Evolutionary conservation across 345 rosid species (phyloP).

Genomic region (Anacardium occidentale): DNA sequence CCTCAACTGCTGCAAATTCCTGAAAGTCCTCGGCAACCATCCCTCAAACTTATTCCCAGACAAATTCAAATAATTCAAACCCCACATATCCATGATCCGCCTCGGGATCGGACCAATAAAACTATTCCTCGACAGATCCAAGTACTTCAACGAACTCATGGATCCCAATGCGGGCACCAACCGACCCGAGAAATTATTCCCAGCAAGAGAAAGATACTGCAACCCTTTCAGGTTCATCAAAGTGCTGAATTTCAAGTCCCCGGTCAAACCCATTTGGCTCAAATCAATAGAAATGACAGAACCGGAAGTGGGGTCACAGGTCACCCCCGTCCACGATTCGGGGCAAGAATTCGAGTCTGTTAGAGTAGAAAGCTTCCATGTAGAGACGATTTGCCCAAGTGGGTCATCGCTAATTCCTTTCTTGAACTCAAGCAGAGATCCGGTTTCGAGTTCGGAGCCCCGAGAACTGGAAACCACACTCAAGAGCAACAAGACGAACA

Average conservation of each 20-base stretch:
- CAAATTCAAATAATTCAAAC: slow-evolving; percentile 63
- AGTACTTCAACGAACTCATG: slow-evolving; percentile 55
- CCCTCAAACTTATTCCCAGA: slow-evolving; percentile 70
- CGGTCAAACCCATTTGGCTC: slow-evolving; percentile 58
- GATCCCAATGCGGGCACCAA: slow-evolving; percentile 73
- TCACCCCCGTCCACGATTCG: slow-evolving; percentile 62
- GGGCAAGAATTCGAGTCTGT: slow-evolving; percentile 49
- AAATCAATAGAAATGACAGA: slow-evolving; percentile 53
- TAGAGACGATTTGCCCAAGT: slow-evolving; percentile 25
- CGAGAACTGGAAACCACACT: no score
- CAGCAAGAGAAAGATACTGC: slow-evolving; percentile 62
- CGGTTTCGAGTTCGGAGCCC: slow-evolving; percentile 48
- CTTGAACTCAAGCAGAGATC: slow-evolving; percentile 76
- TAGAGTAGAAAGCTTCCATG: slow-evolving; percentile 46
- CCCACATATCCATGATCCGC: slow-evolving; percentile 74
- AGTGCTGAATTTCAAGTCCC: slow-evolving; percentile 77
- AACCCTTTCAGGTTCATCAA: slow-evolving; percentile 53
- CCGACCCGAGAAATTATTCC: slow-evolving; percentile 81
- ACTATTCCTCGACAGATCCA: slow-evolving; percentile 79
- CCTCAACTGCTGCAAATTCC: slow-evolving; percentile 75
- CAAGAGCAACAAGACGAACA: slow-evolving; percentile 25
- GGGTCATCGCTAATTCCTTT: slow-evolving; percentile 73
- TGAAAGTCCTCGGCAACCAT: slow-evolving; percentile 58
- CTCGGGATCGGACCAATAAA: slow-evolving; percentile 87
- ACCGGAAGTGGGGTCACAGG: slow-evolving; percentile 48